These are phyloP conservation scores for Rosa multiflora DNA, from an alignment of 306 rosid species.

Conservation along the genomic window DNA sequence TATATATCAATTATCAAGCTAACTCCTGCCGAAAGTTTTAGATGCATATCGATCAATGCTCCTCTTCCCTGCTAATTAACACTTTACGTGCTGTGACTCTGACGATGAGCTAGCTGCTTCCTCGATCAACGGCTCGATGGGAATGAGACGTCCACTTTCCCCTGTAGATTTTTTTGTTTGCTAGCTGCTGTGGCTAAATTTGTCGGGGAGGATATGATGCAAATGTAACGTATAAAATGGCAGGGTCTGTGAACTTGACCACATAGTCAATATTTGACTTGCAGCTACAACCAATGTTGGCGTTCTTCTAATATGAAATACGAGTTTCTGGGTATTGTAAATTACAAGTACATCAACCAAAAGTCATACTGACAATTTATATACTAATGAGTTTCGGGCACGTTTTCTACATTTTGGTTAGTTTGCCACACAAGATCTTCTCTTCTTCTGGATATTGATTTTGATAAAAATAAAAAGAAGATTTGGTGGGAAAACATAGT, in stretches of 20 bases:
- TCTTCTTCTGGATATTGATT: not conserved
- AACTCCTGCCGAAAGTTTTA: no score
- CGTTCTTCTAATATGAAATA: not conserved
- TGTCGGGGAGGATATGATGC: no score
- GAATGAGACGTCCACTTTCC: no score
- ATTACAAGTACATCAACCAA: not conserved
- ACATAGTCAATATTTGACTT: not conserved
- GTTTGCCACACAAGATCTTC: not conserved
- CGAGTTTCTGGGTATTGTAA: not conserved
- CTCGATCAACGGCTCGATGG: no score
- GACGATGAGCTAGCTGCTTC: no score
- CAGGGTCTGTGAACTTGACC: not conserved
- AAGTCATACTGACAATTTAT: not conserved
- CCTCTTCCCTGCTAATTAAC: no score
- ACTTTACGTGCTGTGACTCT: no score
- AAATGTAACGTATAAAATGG: no score
- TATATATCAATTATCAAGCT: no score
- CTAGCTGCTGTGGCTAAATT: no score
- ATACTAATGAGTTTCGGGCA: not conserved
- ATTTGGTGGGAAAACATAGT: not conserved
- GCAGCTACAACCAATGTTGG: not conserved
- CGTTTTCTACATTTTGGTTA: not conserved
- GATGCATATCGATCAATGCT: no score
- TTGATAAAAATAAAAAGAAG: not conserved
- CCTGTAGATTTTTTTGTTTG: no score